Evolutionary conservation across 2,329 filamentous ascomycete species (phyloP).

Genomic region (Colletotrichum endophyticum): DNA sequence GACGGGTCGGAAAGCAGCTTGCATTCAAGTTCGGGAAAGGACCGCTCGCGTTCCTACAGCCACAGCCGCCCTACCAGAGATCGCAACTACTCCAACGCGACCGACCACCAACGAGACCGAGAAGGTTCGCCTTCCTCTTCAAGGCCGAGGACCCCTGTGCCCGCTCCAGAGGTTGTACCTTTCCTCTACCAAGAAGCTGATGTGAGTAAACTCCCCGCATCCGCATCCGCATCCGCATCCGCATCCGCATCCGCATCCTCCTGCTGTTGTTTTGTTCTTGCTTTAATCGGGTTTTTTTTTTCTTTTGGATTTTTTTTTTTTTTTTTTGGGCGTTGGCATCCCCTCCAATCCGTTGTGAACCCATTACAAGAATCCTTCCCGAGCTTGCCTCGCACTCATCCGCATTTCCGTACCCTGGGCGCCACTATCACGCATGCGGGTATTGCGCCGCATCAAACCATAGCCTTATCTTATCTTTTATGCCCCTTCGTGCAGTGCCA

Average conservation of each 20-base stretch:
- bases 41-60: conserved; percentile 68
- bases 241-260: background rate
- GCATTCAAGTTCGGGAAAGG: conserved; percentile 56
- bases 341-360: background rate
- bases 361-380: background rate
- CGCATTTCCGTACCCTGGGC: conserved; percentile 7
- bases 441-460: conserved; percentile 12
- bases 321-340: conserved; percentile 24
- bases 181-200: conserved; percentile 91
- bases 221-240: too few species aligned
- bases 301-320: conserved; percentile 17
- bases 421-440: conserved; percentile 19
- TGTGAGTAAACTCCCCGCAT: conserved; percentile 53
- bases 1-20: conserved; percentile 78
- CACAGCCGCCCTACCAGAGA: conserved; percentile 65
- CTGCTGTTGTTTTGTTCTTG: conserved; percentile 15
- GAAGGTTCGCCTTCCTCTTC: conserved; percentile 79
- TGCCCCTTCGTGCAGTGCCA: background rate
- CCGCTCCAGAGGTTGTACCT: conserved; percentile 93
- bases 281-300: background rate
- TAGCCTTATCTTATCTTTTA: conserved; percentile 19
- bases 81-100: conserved; percentile 81
- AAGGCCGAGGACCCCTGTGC: conserved; percentile 82
- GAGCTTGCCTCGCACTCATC: conserved; percentile 9
- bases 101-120: conserved; percentile 65